These are phyloP conservation scores for Sphagnurus paluster DNA, from an alignment of 1,284 basidiomycete genomes.

Conservation along the genomic window DNA sequence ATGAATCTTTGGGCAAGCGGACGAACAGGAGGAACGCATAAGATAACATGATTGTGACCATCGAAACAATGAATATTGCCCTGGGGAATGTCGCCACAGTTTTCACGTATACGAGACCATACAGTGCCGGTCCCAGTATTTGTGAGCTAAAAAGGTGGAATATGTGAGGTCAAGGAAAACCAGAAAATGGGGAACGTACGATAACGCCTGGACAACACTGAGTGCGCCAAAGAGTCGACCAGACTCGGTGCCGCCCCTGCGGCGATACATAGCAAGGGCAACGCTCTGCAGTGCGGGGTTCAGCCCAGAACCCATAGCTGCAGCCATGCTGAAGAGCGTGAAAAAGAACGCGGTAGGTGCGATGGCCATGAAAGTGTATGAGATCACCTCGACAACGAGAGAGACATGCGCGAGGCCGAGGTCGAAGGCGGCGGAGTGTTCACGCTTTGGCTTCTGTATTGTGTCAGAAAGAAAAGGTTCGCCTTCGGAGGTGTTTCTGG, in stretches of 20 bases:
- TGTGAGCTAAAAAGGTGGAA: conserved; percentile 37
- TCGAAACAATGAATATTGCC: conserved; percentile 53
- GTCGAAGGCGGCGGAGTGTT: conserved; percentile 58
- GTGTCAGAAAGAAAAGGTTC: background rate
- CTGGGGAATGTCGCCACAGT: conserved; percentile 61
- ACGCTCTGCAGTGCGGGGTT: conserved; percentile 66
- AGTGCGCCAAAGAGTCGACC: conserved; percentile 74
- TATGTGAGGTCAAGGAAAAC: background rate
- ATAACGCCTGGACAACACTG: conserved; percentile 65
- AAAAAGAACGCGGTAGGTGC: conserved; percentile 46
- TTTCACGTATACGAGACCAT: conserved; percentile 57
- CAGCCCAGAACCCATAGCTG: conserved; percentile 59
- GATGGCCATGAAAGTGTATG: conserved; percentile 52
- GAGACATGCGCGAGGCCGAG: conserved; percentile 60
- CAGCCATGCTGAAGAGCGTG: conserved; percentile 44
- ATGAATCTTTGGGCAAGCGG: conserved; percentile 28
- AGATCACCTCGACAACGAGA: conserved; percentile 54
- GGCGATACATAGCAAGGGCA: conserved; percentile 60
- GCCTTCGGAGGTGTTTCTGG: conserved; percentile 12
- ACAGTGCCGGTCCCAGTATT: conserved; percentile 60
- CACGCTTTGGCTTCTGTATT: conserved; percentile 11
- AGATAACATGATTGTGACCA: conserved; percentile 36
- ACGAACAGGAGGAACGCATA: conserved; percentile 46
- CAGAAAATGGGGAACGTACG: conserved; percentile 39
- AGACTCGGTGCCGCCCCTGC: conserved; percentile 48